Evolutionary conservation across 1,139 yeast species (phyloP), one percentile per base, ranked within the genome.

Genomic region (Casaregolazyma lundiana): DNA sequence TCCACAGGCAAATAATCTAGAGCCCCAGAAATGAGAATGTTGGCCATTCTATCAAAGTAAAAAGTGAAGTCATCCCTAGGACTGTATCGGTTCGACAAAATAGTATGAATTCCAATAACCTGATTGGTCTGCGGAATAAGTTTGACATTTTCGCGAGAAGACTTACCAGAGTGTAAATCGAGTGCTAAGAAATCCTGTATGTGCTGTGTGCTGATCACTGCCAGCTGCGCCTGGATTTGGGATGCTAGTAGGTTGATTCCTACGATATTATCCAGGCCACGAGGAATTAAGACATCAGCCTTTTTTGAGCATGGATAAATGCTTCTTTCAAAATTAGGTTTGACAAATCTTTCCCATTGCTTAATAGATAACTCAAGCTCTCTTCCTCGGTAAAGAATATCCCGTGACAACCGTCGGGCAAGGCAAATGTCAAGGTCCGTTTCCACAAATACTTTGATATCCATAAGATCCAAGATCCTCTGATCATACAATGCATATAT

Each of bases 391-490:
- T 82, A 81, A 17, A 86, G 71, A 45, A 89, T 89, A 63, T 92
- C 98, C 58, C 98, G 73, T 5, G 88, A 78, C 43, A 92, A 69
- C 57, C 98, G 73, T 56, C 98, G 74, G 1, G 96, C 92, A 53
- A 92, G 72, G 65, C 98, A 92, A 16, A 90, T 76, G 61, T 92
- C 98, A 55, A 90, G 72, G 60, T 89, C 97, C 1, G 97, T 94
- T 58, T 92, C 97, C 6, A 92, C 97, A 63, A 82, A 92, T 16
- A 90, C 78, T 64, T 86, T 90, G 53, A 89, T 72, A 60, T 92
- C 95, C 84, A 90, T 84, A 58, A 89, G 64, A 15, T 77, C 83
- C 46, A 84, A 66, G 8, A 92, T 67, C 41, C 92, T 73, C 44
- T 75, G 72, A 60, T 85, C 90, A 55, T 83, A 80, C 43, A 92